Base-by-base conservation (phyloP, 352 stramenopile genomes). In the Thalassiosira allenii region DNA sequence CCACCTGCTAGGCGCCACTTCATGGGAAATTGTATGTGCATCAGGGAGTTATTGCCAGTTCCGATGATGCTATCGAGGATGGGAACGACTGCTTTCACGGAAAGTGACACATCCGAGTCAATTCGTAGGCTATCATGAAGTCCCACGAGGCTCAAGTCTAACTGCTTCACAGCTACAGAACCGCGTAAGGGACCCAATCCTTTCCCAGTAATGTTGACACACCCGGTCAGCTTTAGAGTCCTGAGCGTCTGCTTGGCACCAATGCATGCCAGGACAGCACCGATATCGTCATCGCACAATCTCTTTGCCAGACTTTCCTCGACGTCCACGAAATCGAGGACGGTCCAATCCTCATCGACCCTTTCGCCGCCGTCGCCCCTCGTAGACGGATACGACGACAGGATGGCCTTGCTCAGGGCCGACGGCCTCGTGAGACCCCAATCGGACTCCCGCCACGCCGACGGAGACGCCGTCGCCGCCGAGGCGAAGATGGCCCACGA, bases 71-170 rank as follows among this genome's bases (percentile, higher is more conserved):
- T 61, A 20, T 33, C 20, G 0, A 61, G 9, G 22, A 61, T 61
- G 0, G 52, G 52, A 1, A 61, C 5, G 11, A 61, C 54, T 11
- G 1, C 0, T 23, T 33, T 11, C 9, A 11, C 2, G 17, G 52
- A 61, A 1, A 61, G 11, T 4, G 20, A 20, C 33, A 27, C 20
- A 20, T 44, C 0, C 2, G 52, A 11, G 33, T 40, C 0, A 41
- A 61, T 2, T 2, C 9, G 2, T 20, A 27, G 52, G 0, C 25
- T 0, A 3, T 61, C 14, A 11, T 37, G 6, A n/a, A 34, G 23
- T 4, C 52, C 52, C 4, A 61, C 52, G 52, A 61, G 52, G 25
- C 25, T 63, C 6, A 22, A 20, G 22, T 56, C 47, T 11, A 56
- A 22, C 9, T 20, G 23, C 4, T 0, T 27, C 9, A 41, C 33